Base-by-base conservation (phyloP, 2,329 filamentous ascomycete species). In the Ophiocordyceps camponoti-saundersi region DNA sequence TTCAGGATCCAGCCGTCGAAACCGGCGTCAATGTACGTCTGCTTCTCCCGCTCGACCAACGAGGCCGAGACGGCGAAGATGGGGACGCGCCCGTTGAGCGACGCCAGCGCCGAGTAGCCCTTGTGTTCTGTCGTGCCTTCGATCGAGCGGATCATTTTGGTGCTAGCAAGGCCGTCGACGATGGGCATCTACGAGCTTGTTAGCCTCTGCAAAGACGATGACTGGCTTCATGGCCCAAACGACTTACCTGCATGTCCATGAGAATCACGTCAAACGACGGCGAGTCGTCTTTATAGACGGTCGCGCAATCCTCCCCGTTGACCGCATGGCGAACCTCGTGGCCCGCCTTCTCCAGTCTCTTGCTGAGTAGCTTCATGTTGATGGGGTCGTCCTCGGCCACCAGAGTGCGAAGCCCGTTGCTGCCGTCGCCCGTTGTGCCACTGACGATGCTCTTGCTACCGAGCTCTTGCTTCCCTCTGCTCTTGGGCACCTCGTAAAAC, bases 1-100 rank as follows among this genome's bases (percentile, higher is more conserved):
- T 94, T 94, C 48, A 93, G 66, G 23, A 95, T 88, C 87, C 87
- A 94, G 22, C 83, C 88, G 53, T 94, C 87, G 53, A 94, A 94
- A 0, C 88, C 88, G 7, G 79, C 79, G 42, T 83, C 71, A 42
- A 87, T 74, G 53, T 94, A 95, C 0, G 64, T 73, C 40, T 80
- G 68, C 45, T 68, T 73, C 42, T 88, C 75, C 18, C 70, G 73
- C 59, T 94, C 88, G 1, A 84, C 57, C 1, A 94, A 66, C 0
- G 85, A 90, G 8, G 88, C 87, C 0, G 87, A 94, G 0, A 94
- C 86, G 0, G 86, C 88, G 54, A 95, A 86, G 45, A 94, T 82
- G 0, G 88, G 85, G 2, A 89, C 72, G 30, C 82, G 75, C 22
- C 77, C 75, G 46, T 86, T 83, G 1, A 66, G 59, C 1, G 63